Base-by-base conservation (phyloP, 1,284 basidiomycete genomes). In the Athelia sp. region DNA sequence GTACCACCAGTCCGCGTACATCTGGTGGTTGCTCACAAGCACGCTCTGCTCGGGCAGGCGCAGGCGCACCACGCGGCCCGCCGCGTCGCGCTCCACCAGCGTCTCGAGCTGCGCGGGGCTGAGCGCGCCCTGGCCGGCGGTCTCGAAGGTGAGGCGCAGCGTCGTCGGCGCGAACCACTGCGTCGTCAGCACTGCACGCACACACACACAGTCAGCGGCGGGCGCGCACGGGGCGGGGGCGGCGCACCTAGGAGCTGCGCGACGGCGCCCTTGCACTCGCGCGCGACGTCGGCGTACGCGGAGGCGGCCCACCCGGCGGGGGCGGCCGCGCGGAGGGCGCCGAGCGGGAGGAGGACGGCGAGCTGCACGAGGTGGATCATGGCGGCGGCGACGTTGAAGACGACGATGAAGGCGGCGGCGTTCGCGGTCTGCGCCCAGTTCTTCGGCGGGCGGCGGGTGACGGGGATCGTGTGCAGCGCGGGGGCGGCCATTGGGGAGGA, bases 1-100 rank as follows among this genome's bases (percentile, higher is more conserved):
- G 60, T 94, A 96, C 82, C 89, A 91, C 89, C 89, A 91, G 70
- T 97, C 94, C 3, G 84, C 79, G 63, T 97, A 95, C 21, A n/a
- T n/a, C 73, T 90, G 87, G 62, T 93, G 90, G 63, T 93, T 93
- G 4, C 84, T 79, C 59, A 90, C 87, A 54, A 92, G 67, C 38
- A 93, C 84, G 45, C 86, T 78, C 62, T 89, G 84, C 52, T 79
- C 78, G 1, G 92, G 92, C 11, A 96, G 67, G 49, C 84, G 78
- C 48, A 98, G 68, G 2, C 70, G 73, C 2, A 74, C 64, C 19
- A 89, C 73, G 26, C 72, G 65, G 13, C 91, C 90, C 0, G 70
- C 60, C 29, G 69, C 62, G 56, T 85, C 75, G 53, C 76, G 77
- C 38, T 82, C 68, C 4, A 86, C 79, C 42, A 84, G 64, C 8